Evolutionary conservation across 371 early-diverging fungal genomes (phyloP).

Genomic region (Phascolomyces articulosus): DNA sequence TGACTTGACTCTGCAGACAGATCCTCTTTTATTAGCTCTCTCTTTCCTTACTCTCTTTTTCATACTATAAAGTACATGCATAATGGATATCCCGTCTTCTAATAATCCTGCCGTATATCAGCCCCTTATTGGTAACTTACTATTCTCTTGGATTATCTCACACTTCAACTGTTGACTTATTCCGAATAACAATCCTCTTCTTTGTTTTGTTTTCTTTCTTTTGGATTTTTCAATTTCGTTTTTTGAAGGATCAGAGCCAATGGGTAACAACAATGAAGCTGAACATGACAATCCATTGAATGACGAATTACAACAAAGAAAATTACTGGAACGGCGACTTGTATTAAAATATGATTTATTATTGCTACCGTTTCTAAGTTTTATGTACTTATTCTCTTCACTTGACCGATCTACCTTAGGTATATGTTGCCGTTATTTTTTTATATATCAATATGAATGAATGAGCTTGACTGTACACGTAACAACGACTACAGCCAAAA

Average conservation of each 20-base stretch:
- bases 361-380: constrained; percentile 50
- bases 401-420: constrained; percentile 56
- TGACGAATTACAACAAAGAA: not conserved
- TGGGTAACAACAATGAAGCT: not conserved
- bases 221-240: not conserved
- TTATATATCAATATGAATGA: not conserved
- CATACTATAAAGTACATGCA: not conserved
- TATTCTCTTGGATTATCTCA: too few relatives aligned
- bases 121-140: constrained; percentile 1
- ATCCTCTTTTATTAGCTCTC: too few relatives aligned
- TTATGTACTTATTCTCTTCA: constrained; percentile 55
- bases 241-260: not conserved
- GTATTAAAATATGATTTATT: constrained; percentile 50
- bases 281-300: not conserved
- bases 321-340: constrained; percentile 16
- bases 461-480: too few relatives aligned
- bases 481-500: too few relatives aligned
- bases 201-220: not conserved
- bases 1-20: too few relatives aligned
- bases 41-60: too few relatives aligned
- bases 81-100: not conserved
- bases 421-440: constrained; percentile 3
- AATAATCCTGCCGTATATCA: constrained; percentile 34
- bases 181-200: not conserved
- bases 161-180: too few relatives aligned